These are phyloP conservation scores for Apiosordaria backusii DNA, from an alignment of 495 filamentous ascomycete species.

Conservation along the genomic window DNA sequence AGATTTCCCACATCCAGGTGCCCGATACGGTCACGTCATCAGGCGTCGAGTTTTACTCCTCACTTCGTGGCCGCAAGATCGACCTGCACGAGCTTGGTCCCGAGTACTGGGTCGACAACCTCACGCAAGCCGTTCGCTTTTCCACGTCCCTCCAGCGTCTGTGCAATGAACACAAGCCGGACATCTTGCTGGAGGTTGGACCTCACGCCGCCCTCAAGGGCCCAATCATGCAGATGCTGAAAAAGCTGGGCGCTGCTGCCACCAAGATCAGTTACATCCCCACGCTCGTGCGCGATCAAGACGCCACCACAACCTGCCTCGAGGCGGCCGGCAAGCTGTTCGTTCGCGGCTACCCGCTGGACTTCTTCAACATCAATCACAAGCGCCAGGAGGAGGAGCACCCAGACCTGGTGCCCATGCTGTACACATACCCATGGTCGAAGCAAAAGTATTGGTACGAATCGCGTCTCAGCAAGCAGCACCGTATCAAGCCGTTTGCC, in stretches of 20 bases:
- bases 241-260: slow-evolving; percentile 35
- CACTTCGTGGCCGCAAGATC: slow-evolving; percentile 32
- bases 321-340: slow-evolving; percentile 41
- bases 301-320: slow-evolving; percentile 38
- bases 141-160: slow-evolving; percentile 36
- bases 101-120: slow-evolving; percentile 54
- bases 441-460: slow-evolving; percentile 48
- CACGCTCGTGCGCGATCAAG: slow-evolving; percentile 40
- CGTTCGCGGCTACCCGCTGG: slow-evolving; percentile 38
- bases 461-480: slow-evolving; percentile 42
- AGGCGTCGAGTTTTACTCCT: slow-evolving; percentile 43
- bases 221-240: slow-evolving; percentile 57
- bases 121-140: slow-evolving; percentile 52
- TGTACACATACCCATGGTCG: slow-evolving; percentile 53
- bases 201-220: slow-evolving; percentile 62
- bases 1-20: slow-evolving; percentile 34
- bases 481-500: slow-evolving; percentile 44
- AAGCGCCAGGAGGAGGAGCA: slow-evolving; percentile 31
- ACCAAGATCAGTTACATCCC: slow-evolving; percentile 43
- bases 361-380: slow-evolving; percentile 37
- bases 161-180: slow-evolving; percentile 30
- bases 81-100: slow-evolving; percentile 38
- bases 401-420: slow-evolving; percentile 34
- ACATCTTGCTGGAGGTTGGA: slow-evolving; percentile 59
- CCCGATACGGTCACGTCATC: slow-evolving; percentile 27